Base-by-base conservation (phyloP, 2,329 filamentous ascomycete genomes). In the Verticillium dahliae region DNA sequence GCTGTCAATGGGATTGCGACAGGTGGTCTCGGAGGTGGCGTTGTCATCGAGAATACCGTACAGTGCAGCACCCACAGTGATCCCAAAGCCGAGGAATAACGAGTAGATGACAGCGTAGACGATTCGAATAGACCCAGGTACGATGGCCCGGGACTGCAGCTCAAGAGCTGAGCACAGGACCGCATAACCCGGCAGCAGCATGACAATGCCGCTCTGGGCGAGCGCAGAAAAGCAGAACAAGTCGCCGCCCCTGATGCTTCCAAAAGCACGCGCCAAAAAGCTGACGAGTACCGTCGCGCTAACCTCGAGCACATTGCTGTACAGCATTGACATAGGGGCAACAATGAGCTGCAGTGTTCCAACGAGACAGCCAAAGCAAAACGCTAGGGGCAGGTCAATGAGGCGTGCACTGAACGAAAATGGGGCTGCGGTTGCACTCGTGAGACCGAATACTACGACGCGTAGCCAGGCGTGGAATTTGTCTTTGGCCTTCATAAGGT, bases 101-200 rank as follows among this genome's bases (percentile, higher is more conserved):
- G 87, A 89, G 73, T 90, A 91, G 62, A 91, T 87, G 67, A 91
- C 86, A 37, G 88, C 86, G 67, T 90, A 91, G 11, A 91, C 87
- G 76, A 91, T 88, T 31, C 88, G 86, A 27, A 91, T 88, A 0
- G 87, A 90, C 0, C 88, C 88, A 0, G 88, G 86, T 0, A 91
- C 84, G 60, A 91, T 82, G 64, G 86, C 86, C 59, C 85, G 84
- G 27, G 85, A 88, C 67, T 91, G 88, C 0, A 91, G 79, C 70
- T 91, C 88, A 57, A 91, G 79, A 37, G 73, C 74, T 61, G 72
- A 80, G 65, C 67, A 80, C 68, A 71, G 77, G 79, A 74, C 54
- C 33, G 85, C 80, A 67, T 87, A 89, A 1, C 86, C 87, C 0
- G 87, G 87, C 10, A 90, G 75, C 58, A 89, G 85, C 65, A 89